Conservation (phyloP, 2,329 filamentous ascomycete genomes). For the Exutisphaerella laricina region DNA sequence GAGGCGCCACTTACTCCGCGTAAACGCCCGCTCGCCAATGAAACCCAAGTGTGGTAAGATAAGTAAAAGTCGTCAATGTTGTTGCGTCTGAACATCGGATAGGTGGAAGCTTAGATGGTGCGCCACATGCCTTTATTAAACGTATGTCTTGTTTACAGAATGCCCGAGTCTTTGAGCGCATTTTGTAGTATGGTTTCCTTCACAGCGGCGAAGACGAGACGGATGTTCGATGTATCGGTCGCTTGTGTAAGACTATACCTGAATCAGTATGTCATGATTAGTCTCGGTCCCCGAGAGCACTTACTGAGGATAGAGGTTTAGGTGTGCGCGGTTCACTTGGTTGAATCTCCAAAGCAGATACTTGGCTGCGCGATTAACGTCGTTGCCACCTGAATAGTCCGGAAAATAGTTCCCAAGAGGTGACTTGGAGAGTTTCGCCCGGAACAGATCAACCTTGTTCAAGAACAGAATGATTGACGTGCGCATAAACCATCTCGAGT, state of each 20-base stretch:
- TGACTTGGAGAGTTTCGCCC: slow-evolving; percentile 83
- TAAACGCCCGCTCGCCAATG: slow-evolving; percentile 21
- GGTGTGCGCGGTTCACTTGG: slow-evolving; percentile 91
- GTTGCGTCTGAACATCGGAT: slow-evolving; percentile 9
- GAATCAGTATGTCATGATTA: too few relatives aligned
- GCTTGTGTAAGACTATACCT: slow-evolving; percentile 97
- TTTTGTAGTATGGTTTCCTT: slow-evolving; percentile 99
- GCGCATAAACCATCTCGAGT: slow-evolving; percentile 98
- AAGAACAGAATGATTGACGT: slow-evolving; percentile 98
- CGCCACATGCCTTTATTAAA: slow-evolving; percentile 9
- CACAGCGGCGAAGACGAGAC: slow-evolving; percentile 93
- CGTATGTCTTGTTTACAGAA: slow-evolving; percentile 50
- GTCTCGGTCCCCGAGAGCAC: too few relatives aligned
- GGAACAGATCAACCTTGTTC: slow-evolving; percentile 98
- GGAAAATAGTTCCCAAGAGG: slow-evolving; percentile 94
- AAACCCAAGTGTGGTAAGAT: slow-evolving; percentile 11
- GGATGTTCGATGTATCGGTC: slow-evolving; percentile 97
- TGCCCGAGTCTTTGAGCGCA: slow-evolving; percentile 94
- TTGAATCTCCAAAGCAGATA: slow-evolving; percentile 98
- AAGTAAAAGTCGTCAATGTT: slow-evolving; percentile 9
- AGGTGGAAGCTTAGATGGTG: slow-evolving; percentile 13
- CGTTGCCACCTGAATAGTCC: slow-evolving; percentile 94
- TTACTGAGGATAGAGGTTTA: slow-evolving; percentile 97
- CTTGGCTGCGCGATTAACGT: slow-evolving; percentile 96
- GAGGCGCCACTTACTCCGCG: slow-evolving; percentile 12